Evolutionary conservation across 1,284 basidiomycete genomes (phyloP).

Genomic region (Cystobasidium sp.): DNA sequence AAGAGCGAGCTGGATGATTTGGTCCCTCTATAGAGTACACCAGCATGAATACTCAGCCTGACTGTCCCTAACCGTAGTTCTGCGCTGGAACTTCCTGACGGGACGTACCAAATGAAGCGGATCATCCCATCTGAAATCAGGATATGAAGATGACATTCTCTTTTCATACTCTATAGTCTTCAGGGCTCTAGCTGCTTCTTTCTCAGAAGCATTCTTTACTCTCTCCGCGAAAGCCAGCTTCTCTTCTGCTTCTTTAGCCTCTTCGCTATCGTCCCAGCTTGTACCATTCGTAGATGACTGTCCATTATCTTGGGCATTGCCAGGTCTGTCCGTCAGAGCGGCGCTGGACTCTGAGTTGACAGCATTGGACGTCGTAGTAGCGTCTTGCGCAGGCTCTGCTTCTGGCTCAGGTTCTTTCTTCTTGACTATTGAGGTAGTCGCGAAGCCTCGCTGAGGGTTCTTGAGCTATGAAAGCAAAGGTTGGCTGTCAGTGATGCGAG

Average conservation of each 20-base stretch:
- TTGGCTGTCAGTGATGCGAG: background rate
- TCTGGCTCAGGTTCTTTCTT: constrained; percentile 63
- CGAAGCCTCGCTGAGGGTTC: constrained; percentile 67
- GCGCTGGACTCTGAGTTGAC: too few species aligned
- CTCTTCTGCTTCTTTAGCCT: constrained; percentile 25
- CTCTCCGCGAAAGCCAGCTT: constrained; percentile 72
- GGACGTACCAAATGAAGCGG: constrained; percentile 46
- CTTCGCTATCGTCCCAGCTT: constrained; percentile 39
- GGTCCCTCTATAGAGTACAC: constrained; percentile 48
- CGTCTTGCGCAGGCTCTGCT: constrained; percentile 51
- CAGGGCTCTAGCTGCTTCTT: constrained; percentile 74
- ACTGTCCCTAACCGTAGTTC: background rate
- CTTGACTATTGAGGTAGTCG: constrained; percentile 86
- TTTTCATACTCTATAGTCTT: constrained; percentile 82
- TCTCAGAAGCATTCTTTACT: constrained; percentile 84
- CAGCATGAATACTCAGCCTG: too few species aligned
- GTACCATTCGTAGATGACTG: background rate
- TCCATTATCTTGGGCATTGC: background rate
- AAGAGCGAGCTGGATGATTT: constrained; percentile 49
- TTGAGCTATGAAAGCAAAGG: background rate
- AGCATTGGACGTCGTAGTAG: background rate
- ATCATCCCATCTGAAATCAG: constrained; percentile 62
- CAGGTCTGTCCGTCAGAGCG: background rate
- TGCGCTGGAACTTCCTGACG: background rate
- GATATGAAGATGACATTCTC: constrained; percentile 71